Percentiles rank a stretch among this genome's conserved stretches.
Evolutionary conservation across 805 yeast species (phyloP).

Genomic region (Wickerhamomyces sydowiorum): DNA sequence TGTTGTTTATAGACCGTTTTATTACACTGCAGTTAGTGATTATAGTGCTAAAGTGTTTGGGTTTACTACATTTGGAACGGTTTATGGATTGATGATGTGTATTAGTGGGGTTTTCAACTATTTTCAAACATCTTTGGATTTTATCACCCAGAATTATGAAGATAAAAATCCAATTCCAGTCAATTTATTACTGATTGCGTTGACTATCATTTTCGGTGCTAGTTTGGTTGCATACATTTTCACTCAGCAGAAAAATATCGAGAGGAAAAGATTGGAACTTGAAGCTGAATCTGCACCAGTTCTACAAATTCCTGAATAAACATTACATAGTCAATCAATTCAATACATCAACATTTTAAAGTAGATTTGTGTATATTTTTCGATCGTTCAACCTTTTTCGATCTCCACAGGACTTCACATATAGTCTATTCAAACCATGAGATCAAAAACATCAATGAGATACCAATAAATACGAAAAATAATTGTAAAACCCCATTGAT

Average conservation of each 20-base stretch:
- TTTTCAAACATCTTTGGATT: conserved; percentile 64
- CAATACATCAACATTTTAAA: no score
- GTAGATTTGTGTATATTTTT: no score
- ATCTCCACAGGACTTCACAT: not conserved
- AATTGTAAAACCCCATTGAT: conserved; percentile 40
- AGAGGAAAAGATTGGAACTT: conserved; percentile 45
- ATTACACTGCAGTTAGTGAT: conserved; percentile 89
- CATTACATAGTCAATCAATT: not conserved
- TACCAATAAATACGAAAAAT: conserved; percentile 45
- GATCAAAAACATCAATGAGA: conserved; percentile 46
- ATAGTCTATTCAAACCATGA: conserved; percentile 22
- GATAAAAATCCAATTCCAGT: conserved; percentile 77
- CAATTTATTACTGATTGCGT: conserved; percentile 46
- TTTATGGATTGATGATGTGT: conserved; percentile 82
- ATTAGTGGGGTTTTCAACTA: conserved; percentile 78
- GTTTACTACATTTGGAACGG: conserved; percentile 83
- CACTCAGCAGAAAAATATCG: conserved; percentile 34
- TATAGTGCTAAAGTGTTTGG: conserved; percentile 92
- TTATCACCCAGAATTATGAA: conserved; percentile 60
- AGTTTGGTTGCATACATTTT: conserved; percentile 23
- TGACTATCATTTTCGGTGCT: conserved; percentile 41
- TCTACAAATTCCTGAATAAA: conserved; percentile 35
- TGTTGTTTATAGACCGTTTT: conserved; percentile 85
- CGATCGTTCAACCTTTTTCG: no score
- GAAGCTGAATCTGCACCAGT: conserved; percentile 61